These are phyloP conservation scores for Lolium perenne DNA, from an alignment of 176 grass and related monocot genomes.

Conservation along the genomic window DNA sequence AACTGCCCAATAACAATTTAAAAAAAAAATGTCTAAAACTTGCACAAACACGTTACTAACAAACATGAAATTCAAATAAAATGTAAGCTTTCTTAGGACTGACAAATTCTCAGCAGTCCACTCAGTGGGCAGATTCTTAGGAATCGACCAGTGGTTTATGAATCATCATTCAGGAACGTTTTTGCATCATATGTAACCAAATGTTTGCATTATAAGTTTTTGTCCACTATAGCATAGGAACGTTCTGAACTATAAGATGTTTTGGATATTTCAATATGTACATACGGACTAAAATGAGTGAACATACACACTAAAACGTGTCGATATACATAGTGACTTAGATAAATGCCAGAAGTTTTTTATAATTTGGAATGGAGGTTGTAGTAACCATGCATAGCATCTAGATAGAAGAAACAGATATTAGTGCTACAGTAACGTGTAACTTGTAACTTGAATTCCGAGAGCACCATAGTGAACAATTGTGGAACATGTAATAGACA, in stretches of 20 bases:
- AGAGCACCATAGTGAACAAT: conserved; percentile 17
- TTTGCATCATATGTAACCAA: conserved; percentile 30
- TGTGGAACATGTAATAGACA: conserved; percentile 18
- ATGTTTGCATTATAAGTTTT: neutral
- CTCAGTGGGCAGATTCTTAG: neutral
- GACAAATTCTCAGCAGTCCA: neutral
- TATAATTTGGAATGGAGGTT: no score
- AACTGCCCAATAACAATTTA: conserved; percentile 5
- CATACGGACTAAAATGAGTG: no score
- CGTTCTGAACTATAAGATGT: no score
- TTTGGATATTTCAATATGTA: no score
- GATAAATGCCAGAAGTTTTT: no score
- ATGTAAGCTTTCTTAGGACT: neutral
- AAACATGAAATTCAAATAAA: conserved; percentile 14
- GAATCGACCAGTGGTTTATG: neutral
- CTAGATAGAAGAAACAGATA: neutral
- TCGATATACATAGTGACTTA: neutral
- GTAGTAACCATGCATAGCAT: conserved; percentile 31
- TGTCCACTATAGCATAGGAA: conserved; percentile 9
- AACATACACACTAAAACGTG: no score
- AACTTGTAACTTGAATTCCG: neutral
- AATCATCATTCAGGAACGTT: conserved; percentile 21
- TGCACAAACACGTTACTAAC: neutral
- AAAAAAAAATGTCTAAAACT: neutral
- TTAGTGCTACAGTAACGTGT: neutral